Evolutionary conservation across 495 filamentous ascomycete genomes (phyloP), one percentile per base, ranked within the genome.

Genomic region (Podospora sp.): DNA sequence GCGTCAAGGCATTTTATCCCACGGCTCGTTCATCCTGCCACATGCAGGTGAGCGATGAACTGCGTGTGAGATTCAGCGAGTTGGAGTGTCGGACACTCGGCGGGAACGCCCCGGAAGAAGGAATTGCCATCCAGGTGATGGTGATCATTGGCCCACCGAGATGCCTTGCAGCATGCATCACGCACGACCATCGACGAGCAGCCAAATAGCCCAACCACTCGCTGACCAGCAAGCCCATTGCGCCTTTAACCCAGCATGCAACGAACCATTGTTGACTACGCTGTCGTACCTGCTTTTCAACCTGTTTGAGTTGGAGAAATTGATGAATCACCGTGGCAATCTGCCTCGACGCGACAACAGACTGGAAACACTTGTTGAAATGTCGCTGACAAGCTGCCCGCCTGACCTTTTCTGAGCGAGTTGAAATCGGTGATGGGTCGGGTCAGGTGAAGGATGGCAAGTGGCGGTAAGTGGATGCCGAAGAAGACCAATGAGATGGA

Each of bases 1-100:
- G 40, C 16, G 40, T 46, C 70, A 53, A 65, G 53, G 36, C 65
- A 59, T 55, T 46, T 18, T 46, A 20, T 6, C 22, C 26, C 53
- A 26, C n/a, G 11, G n/a, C 18, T 55, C 51, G 51, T 9, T 57
- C 26, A 26, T 27, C 53, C 4, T 57, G 5, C 53, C 21, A 26
- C 26, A 57, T 57, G 53, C 53, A 57, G 53, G 22, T 27, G 22
- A 57, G 53, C 26, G 20, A 26, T 57, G 22, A 57, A 57, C 20
- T 57, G 11, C 22, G 22, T 2, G 53, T 18, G 53, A 26, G 29
- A 26, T n/a, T 57, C 22, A 22, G 26, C 11, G 22, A 26, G 53
- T 57, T 21, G 21, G 53, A 11, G 40, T 14, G 40, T 46, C 40
- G 40, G 40, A 18, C 40, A 46, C 53, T 27, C 26, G 53, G 53